A percentile compares a stretch with the other conserved stretches of the same genome.
These are phyloP conservation scores for Termitomyces sp. DNA, from an alignment of 768 basidiomycete species.

Conservation along the genomic window DNA sequence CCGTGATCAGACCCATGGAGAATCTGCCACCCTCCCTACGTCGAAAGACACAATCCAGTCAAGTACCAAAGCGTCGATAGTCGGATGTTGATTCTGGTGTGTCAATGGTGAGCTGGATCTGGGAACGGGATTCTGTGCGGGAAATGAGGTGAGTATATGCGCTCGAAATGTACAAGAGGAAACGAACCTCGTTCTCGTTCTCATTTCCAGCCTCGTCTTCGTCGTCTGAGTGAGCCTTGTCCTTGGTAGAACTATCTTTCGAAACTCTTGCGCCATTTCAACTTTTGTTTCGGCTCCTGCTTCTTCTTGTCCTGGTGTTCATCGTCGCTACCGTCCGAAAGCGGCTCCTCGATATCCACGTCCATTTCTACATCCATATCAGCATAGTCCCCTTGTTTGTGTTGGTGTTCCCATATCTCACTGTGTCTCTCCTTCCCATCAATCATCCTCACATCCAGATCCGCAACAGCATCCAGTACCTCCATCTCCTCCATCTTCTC, in stretches of 20 bases:
- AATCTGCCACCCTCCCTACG: too few species aligned
- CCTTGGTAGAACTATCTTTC: slow-evolving; percentile 25
- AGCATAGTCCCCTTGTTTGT: slow-evolving; percentile 14
- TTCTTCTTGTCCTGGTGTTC: slow-evolving; percentile 17
- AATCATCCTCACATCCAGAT: slow-evolving; percentile 20
- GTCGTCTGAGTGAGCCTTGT: slow-evolving; percentile 17
- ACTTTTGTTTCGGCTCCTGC: slow-evolving; percentile 24
- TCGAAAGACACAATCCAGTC: too few species aligned
- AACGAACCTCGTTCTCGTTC: slow-evolving; percentile 14
- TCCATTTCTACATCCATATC: slow-evolving; percentile 19
- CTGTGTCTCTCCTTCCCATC: too few species aligned
- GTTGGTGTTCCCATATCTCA: slow-evolving; percentile 22
- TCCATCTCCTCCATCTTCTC: slow-evolving; percentile 50
- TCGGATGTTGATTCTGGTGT: too few species aligned
- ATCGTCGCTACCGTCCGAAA: slow-evolving; percentile 10
- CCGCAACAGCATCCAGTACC: slow-evolving; percentile 35
- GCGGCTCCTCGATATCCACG: slow-evolving; percentile 21
- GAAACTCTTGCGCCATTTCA: slow-evolving; percentile 40
- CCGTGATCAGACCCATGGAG: too few species aligned
- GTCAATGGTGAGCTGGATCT: too few species aligned
- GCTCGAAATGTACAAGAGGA: neutral
- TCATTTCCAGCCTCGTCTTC: neutral
- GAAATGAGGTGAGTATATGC: neutral
- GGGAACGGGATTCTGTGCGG: too few species aligned
- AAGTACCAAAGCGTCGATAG: too few species aligned